Percentiles rank a stretch among this genome's conserved stretches.
phyloP scores from a whole-genome alignment of 2,329 filamentous ascomycete species.

The Monosporascus sp. region DNA sequence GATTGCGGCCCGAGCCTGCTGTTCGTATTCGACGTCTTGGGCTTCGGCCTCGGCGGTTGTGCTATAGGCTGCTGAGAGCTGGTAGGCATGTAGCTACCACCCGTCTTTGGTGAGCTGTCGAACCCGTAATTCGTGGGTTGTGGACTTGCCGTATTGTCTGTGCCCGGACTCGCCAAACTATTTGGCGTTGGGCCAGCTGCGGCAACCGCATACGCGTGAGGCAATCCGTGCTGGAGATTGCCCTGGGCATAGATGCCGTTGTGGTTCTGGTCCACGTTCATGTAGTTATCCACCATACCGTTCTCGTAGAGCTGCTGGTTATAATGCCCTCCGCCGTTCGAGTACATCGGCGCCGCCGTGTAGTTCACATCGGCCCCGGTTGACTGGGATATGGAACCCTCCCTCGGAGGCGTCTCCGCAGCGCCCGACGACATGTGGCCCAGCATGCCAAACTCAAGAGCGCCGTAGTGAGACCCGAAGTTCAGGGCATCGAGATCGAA shows the following conservation, averaged over 20 bases:
- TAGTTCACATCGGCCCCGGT: conserved; percentile 34
- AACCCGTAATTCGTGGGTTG: conserved; percentile 48
- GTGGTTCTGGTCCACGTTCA: conserved; percentile 45
- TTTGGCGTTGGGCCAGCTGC: conserved; percentile 48
- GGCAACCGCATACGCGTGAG: conserved; percentile 61
- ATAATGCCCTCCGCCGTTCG: conserved; percentile 46
- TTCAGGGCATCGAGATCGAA: conserved; percentile 92
- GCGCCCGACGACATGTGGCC: conserved; percentile 93
- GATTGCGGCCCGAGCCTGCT: conserved; percentile 39
- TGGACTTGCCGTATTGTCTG: conserved; percentile 58
- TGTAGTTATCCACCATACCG: conserved; percentile 48
- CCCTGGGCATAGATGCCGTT: conserved; percentile 49
- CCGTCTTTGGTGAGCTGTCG: conserved; percentile 48
- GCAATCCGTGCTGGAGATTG: conserved; percentile 57
- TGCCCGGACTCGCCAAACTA: conserved; percentile 60
- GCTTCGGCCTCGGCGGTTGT: conserved; percentile 37
- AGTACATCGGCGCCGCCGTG: conserved; percentile 43
- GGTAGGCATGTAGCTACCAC: conserved; percentile 29
- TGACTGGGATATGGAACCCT: conserved; percentile 43
- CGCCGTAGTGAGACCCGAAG: conserved; percentile 94
- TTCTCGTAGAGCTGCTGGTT: conserved; percentile 44
- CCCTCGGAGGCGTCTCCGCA: conserved; percentile 71
- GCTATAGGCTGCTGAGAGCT: conserved; percentile 26
- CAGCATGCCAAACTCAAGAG: conserved; percentile 92
- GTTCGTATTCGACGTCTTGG: conserved; percentile 37